Percentiles rank a stretch among this genome's conserved stretches.
Evolutionary conservation across 2,329 filamentous ascomycete genomes (phyloP).

Genomic region (Microcyclospora tardicrescens): DNA sequence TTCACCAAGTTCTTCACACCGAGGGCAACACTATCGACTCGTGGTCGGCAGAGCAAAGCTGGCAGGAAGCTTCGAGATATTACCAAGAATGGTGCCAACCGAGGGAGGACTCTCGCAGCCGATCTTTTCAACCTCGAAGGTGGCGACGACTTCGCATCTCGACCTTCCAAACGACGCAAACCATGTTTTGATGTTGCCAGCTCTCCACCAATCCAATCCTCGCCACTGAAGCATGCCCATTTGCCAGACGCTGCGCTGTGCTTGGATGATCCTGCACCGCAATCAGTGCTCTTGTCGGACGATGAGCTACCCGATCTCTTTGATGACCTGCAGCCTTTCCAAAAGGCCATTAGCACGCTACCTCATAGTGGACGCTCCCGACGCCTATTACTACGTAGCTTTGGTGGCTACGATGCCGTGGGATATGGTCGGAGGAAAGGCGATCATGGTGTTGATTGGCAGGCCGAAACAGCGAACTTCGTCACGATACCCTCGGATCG

Average conservation of each 20-base stretch:
- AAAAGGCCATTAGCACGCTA: conserved; percentile 28
- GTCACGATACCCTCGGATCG: conserved; percentile 44
- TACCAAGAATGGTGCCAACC: conserved; percentile 33
- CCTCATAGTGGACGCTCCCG: conserved; percentile 22
- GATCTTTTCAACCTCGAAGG: conserved; percentile 6
- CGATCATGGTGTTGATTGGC: conserved; percentile 40
- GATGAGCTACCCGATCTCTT: conserved; percentile 29
- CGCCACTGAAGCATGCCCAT: conserved; percentile 30
- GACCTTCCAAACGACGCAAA: conserved; percentile 19
- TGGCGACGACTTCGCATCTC: conserved; percentile 11
- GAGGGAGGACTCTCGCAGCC: conserved; percentile 9
- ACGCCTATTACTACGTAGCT: conserved; percentile 32
- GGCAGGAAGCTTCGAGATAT: conserved; percentile 37
- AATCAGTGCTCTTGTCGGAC: conserved; percentile 10
- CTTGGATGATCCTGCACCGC: conserved; percentile 8
- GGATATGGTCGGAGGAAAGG: conserved; percentile 25
- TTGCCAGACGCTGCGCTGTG: conserved; percentile 9
- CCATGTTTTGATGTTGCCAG: conserved; percentile 25
- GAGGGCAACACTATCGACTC: conserved; percentile 21
- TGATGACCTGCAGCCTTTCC: conserved; percentile 29
- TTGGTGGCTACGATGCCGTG: conserved; percentile 30
- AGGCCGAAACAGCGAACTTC: conserved; percentile 46
- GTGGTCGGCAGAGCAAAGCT: conserved; percentile 24
- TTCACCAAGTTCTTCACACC: conserved; percentile 41
- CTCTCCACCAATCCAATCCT: conserved; percentile 36